Percentiles rank a stretch among this genome's conserved stretches.
These are phyloP conservation scores for Hydrangea macrophylla DNA, from an alignment of 148 eudicot species.

Conservation along the genomic window DNA sequence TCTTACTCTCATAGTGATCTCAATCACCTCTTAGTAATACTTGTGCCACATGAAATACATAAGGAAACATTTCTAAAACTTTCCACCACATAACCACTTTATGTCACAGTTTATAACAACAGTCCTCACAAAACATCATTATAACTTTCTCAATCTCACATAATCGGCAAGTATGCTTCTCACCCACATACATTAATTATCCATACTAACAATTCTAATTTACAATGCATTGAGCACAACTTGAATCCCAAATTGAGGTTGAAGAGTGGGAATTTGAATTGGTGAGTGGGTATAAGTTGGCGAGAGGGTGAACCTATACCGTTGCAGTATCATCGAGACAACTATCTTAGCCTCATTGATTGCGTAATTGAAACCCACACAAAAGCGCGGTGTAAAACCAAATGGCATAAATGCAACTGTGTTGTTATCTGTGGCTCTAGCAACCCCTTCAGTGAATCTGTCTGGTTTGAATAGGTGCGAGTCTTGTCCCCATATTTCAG, in stretches of 20 bases:
- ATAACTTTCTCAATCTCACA: too few species aligned
- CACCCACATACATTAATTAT: too few species aligned
- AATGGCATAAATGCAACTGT: slow-evolving; percentile 11
- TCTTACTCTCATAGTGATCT: too few species aligned
- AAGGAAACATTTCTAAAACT: too few species aligned
- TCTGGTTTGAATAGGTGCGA: slow-evolving; percentile 15
- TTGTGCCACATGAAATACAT: too few species aligned
- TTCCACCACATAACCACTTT: too few species aligned
- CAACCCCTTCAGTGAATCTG: too few species aligned
- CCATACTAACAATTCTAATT: too few species aligned
- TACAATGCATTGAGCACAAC: too few species aligned
- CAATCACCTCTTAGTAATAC: too few species aligned
- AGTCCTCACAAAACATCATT: too few species aligned
- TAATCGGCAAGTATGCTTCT: background rate
- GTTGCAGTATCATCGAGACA: slow-evolving; percentile 13
- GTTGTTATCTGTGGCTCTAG: slow-evolving; percentile 7
- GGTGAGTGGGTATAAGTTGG: slow-evolving; percentile 17
- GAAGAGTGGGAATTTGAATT: background rate
- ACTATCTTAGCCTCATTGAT: slow-evolving; percentile 6
- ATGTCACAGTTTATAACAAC: too few species aligned
- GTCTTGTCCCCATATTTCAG: slow-evolving; percentile 14
- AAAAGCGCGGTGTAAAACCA: slow-evolving; percentile 11
- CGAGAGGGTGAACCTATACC: slow-evolving; percentile 8
- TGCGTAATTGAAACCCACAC: slow-evolving; percentile 17
- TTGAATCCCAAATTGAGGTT: background rate